These are phyloP conservation scores for Bullera alba DNA, from an alignment of 768 basidiomycete genomes.

Conservation along the genomic window DNA sequence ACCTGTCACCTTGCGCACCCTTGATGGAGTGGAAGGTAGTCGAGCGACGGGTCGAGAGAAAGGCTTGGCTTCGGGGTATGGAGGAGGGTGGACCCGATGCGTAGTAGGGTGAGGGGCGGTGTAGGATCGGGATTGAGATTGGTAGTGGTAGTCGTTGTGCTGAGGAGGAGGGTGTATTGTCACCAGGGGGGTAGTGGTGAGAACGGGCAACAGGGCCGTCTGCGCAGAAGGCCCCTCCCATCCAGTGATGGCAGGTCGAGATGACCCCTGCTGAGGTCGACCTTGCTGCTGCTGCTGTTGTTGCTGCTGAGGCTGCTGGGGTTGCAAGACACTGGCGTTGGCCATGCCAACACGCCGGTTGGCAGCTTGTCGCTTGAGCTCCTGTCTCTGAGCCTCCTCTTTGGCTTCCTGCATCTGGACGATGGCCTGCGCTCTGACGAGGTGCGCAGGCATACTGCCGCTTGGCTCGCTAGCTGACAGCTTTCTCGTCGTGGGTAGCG, in stretches of 20 bases:
- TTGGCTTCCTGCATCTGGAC: slow-evolving; percentile 28
- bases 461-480: neutral
- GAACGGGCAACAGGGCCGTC: slow-evolving; percentile 6
- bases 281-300: neutral
- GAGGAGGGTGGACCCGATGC: slow-evolving; percentile 32
- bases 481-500: slow-evolving; percentile 22
- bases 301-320: neutral
- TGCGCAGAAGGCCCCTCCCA: slow-evolving; percentile 30
- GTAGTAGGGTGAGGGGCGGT: neutral
- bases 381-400: slow-evolving; percentile 21
- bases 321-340: slow-evolving; percentile 31
- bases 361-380: slow-evolving; percentile 14
- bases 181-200: slow-evolving; percentile 20
- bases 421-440: slow-evolving; percentile 30
- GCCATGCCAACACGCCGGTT: slow-evolving; percentile 26
- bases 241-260: slow-evolving; percentile 23
- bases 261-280: neutral
- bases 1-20: slow-evolving; percentile 8
- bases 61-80: slow-evolving; percentile 21
- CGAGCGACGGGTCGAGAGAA: slow-evolving; percentile 23
- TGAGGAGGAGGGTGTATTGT: slow-evolving; percentile 33
- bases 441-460: slow-evolving; percentile 19
- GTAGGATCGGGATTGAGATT: neutral
- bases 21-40: slow-evolving; percentile 18
- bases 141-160: slow-evolving; percentile 8